Evolutionary conservation across 371 early-diverging fungal genomes (phyloP), one percentile per base, ranked within the genome.

Genomic region (Batkoa obscura): DNA sequence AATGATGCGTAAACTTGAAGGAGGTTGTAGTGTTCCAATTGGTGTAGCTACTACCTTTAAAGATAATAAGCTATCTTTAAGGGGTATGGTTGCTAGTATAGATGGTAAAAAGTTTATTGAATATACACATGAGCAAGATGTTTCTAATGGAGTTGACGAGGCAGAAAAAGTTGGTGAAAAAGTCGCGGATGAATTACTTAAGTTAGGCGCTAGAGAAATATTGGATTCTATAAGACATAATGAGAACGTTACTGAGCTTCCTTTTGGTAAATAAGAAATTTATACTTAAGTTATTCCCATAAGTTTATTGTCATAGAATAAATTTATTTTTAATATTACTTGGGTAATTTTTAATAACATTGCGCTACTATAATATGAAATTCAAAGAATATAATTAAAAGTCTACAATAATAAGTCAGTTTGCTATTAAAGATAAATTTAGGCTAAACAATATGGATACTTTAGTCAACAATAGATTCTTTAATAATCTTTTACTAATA

Each of bases 1-100:
- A 32, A 72, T 94, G 60, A 86, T 95, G 88, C 77, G 88, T 23
- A 69, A 66, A 30, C 67, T 97, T 17, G 93, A 95, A 70, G 97
- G 97, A 37, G 97, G 97, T 0, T 96, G 97, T 72, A 84, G 81
- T 56, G 94, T 96, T 50, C 96, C 97, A 3, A 83, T 95, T 61
- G 97, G 94, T 51, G 94, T 93, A 17, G 74, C 72, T 60, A 78
- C 90, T 1, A 60, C 59, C 48, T 54, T 60, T 50, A 62, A 63
- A 45, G 67, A 66, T 6, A 59, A 65, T 5, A 55, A 56, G 31
- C 68, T 87, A 43, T 61, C 41, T 41, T 61, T 89, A 52, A 66
- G 63, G 39, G 86, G 79, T 1, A 51, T 80, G 33, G 88, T 89
- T 2, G 72, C 78, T 8, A 74, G 76, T 43, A 60, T 87, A 30